phyloP scores from a whole-genome alignment of 2,329 filamentous ascomycete genomes.

The Harringtonia lauricola region DNA sequence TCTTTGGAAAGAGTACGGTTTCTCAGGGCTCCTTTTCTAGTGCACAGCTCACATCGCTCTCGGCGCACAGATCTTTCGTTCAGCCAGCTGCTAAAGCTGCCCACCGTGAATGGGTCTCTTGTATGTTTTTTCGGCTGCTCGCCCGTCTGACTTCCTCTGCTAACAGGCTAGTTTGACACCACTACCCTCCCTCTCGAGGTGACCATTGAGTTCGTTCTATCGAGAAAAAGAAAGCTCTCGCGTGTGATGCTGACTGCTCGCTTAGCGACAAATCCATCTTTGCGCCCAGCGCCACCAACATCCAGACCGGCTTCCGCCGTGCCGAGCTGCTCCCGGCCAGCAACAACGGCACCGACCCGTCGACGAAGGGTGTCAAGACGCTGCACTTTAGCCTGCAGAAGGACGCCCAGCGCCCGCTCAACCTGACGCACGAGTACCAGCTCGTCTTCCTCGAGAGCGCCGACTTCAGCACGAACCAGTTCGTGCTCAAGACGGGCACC shows the following conservation, averaged over 20 bases:
- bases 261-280: constrained; percentile 50
- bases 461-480: constrained; percentile 37
- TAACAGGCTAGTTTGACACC: constrained; percentile 28
- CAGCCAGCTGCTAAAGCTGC: constrained; percentile 38
- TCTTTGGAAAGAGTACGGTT: constrained; percentile 33
- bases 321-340: constrained; percentile 42
- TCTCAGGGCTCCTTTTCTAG: neutral
- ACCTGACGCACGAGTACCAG: constrained; percentile 51
- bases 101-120: constrained; percentile 25
- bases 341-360: constrained; percentile 39
- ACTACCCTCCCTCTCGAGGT: constrained; percentile 37
- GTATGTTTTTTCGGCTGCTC: constrained; percentile 16
- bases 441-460: constrained; percentile 37
- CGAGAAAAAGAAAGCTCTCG: too few species aligned
- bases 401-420: constrained; percentile 38
- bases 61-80: constrained; percentile 30
- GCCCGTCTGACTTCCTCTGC: neutral
- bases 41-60: neutral
- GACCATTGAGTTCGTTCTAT: constrained; percentile 36
- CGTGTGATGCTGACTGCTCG: too few species aligned
- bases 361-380: constrained; percentile 44
- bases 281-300: constrained; percentile 31
- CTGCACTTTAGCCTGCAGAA: constrained; percentile 49
- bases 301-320: constrained; percentile 49
- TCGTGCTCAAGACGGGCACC: constrained; percentile 44